Evolutionary conservation across 768 basidiomycete genomes (phyloP).

Genomic region (Boletellus emodensis): DNA sequence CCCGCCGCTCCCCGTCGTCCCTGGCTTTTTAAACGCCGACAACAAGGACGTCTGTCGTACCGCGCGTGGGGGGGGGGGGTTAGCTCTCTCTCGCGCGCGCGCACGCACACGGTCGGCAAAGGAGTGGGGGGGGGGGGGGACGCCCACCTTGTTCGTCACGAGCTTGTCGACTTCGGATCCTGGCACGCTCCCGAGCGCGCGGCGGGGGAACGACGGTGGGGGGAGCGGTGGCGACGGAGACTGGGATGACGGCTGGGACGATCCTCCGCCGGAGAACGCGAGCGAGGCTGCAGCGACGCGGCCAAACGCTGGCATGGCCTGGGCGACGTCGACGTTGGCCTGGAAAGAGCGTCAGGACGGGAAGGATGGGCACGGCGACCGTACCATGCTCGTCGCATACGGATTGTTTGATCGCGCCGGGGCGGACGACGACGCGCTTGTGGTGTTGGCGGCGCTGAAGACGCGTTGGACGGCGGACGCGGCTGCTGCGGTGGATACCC

Average conservation of each 20-base stretch:
- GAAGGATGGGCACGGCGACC: too few species aligned
- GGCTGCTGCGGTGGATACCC: conserved; percentile 27
- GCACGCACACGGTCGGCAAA: too few species aligned
- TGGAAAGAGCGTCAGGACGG: not conserved
- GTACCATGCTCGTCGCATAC: conserved; percentile 30
- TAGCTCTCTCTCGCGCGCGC: too few species aligned
- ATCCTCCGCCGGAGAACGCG: conserved; percentile 34
- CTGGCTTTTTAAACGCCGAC: conserved; percentile 17
- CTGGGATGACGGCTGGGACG: not conserved
- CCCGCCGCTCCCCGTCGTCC: conserved; percentile 37
- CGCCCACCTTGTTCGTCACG: conserved; percentile 23
- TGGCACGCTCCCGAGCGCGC: conserved; percentile 15
- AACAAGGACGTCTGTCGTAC: conserved; percentile 21
- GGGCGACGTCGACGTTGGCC: conserved; percentile 38
- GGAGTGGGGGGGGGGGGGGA: too few species aligned
- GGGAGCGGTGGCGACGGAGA: not conserved
- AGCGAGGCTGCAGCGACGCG: conserved; percentile 56
- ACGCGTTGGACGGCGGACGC: conserved; percentile 45
- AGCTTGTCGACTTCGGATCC: conserved; percentile 26
- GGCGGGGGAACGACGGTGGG: conserved; percentile 5
- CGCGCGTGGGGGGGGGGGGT: too few species aligned
- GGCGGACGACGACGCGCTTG: too few species aligned
- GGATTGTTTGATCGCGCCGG: conserved; percentile 32
- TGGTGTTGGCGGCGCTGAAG: conserved; percentile 31
- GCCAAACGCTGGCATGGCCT: conserved; percentile 35